phyloP scores from a whole-genome alignment of 2,329 filamentous ascomycete genomes.

The Claviceps arundinis region DNA sequence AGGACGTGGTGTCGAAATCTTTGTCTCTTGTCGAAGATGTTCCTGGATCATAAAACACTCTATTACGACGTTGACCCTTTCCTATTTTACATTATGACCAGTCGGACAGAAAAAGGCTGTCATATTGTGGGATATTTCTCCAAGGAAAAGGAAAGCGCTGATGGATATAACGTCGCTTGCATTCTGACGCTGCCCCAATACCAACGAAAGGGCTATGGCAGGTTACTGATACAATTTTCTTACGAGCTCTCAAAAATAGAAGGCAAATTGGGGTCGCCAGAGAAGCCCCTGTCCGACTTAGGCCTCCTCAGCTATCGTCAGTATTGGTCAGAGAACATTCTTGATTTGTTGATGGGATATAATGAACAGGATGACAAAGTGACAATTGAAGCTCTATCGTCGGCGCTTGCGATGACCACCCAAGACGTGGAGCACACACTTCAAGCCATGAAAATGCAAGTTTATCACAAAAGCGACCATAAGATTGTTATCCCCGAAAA shows the following conservation, averaged over 20 bases:
- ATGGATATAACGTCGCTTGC: conserved; percentile 96
- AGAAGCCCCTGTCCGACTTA: conserved; percentile 90
- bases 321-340: conserved; percentile 92
- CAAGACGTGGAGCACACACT: conserved; percentile 92
- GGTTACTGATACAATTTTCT: conserved; percentile 88
- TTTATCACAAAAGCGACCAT: conserved; percentile 93
- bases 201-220: conserved; percentile 86
- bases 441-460: conserved; percentile 86
- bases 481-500: conserved; percentile 86
- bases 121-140: conserved; percentile 99
- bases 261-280: conserved; percentile 85
- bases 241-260: conserved; percentile 95
- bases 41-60: conserved; percentile 92
- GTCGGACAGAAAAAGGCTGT: conserved; percentile 74
- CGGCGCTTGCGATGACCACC: conserved; percentile 82
- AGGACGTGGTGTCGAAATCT: conserved; percentile 94
- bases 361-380: conserved; percentile 57
- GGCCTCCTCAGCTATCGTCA: conserved; percentile 89
- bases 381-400: conserved; percentile 75
- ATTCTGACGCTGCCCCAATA: conserved; percentile 95
- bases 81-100: conserved; percentile 95
- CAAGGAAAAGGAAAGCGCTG: conserved; percentile 94
- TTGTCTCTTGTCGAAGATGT: conserved; percentile 88
- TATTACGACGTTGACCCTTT: conserved; percentile 99
- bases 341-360: conserved; percentile 68